Evolutionary conservation across 805 yeast genomes (phyloP).

Genomic region (Metschnikowia orientalis): DNA sequence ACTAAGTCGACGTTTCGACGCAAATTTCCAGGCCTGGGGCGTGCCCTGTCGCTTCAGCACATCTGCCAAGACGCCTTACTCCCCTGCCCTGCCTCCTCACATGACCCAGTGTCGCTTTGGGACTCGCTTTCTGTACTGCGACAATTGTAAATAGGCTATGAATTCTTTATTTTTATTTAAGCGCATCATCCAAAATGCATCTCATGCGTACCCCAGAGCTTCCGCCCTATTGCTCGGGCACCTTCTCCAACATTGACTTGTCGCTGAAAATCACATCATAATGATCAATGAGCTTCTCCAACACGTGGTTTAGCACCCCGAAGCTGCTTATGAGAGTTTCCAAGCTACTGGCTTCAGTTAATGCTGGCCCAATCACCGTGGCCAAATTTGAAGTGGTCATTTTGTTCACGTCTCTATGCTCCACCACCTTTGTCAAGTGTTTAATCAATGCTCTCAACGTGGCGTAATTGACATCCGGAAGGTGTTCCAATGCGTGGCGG

Average conservation of each 20-base stretch:
- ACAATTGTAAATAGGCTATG: too few relatives aligned
- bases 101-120: too few relatives aligned
- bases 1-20: too few relatives aligned
- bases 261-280: constrained; percentile 26
- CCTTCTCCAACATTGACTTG: not conserved
- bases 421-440: constrained; percentile 68
- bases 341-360: constrained; percentile 51
- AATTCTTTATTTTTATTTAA: too few relatives aligned
- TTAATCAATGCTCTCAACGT: constrained; percentile 61
- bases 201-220: too few relatives aligned
- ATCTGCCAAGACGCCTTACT: too few relatives aligned
- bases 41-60: too few relatives aligned
- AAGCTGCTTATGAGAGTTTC: constrained; percentile 44
- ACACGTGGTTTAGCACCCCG: constrained; percentile 51
- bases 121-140: too few relatives aligned
- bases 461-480: constrained; percentile 66
- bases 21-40: too few relatives aligned
- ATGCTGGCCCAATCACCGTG: constrained; percentile 73
- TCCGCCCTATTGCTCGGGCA: too few relatives aligned
- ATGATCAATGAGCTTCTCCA: constrained; percentile 47
- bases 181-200: too few relatives aligned
- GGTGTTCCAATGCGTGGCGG: constrained; percentile 29
- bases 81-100: too few relatives aligned
- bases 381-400: constrained; percentile 91
- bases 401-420: constrained; percentile 62